Base-by-base conservation (phyloP, 1,139 yeast genomes). In the Yamadazyma blattariae region DNA sequence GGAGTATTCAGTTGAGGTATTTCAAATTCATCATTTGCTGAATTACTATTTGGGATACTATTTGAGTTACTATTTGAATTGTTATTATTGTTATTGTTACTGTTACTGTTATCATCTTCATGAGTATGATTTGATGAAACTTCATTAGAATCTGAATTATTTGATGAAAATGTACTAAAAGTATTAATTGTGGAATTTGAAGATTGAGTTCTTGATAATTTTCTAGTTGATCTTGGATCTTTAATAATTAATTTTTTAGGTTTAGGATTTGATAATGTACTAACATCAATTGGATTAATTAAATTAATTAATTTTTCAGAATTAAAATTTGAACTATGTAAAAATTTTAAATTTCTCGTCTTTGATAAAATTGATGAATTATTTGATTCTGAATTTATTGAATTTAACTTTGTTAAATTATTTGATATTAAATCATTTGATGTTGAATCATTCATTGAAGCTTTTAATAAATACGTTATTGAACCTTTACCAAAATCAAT, bases 401-500 rank as follows among this genome's bases (percentile, higher is more conserved):
- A 34, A 14, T 44, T 38, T 4, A 35, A 22, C 25, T 17, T 37
- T 16, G 18, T 33, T 9, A 41, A 18, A 29, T 37, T 35, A 20
- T 21, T 30, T 19, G 34, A 29, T 10, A 36, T 39, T 14, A 46
- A 36, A 9, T 45, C 37, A 10, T 30, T 25, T 40, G 26, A 27
- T 38, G 32, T 34, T 33, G 52, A 34, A 32, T 54, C 36, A 35
- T 54, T 59, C 16, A 84, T 65, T 2, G 77, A 65, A 2, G 87
- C 83, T 36, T 77, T 71, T 30, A 89, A 60, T 23, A 65, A 58
- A 55, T 89, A 88, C 8, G 75, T 59, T n/a, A 89, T 85, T 14
- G 87, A 74, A 8, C 97, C 97, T 47, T 82, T 79, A 45, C 90
- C 96, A 51, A 89, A 89, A 46, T 82, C 85, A 19, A 89, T 74